Conservation (phyloP, 352 stramenopile species). For the Globisporangium emineosum region DNA sequence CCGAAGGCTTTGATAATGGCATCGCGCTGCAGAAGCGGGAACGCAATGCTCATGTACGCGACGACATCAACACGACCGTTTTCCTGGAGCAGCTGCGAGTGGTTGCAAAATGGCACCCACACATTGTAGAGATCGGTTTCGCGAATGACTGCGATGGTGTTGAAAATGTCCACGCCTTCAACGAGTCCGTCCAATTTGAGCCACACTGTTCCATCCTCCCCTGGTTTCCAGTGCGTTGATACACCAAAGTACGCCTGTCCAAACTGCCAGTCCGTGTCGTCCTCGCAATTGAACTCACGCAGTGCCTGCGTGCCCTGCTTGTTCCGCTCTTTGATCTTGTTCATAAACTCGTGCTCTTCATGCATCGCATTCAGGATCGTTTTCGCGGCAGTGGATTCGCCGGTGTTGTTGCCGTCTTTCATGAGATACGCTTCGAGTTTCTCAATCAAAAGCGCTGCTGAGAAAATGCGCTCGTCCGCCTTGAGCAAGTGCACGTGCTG, state of each 20-base stretch:
- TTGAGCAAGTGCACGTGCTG: conserved; percentile 68
- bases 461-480: conserved; percentile 70
- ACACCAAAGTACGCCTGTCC: conserved; percentile 74
- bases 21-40: conserved; percentile 74
- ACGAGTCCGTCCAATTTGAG: conserved; percentile 77
- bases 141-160: conserved; percentile 76
- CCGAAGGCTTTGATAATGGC: conserved; percentile 64
- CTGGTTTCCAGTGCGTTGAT: conserved; percentile 78
- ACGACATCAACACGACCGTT: conserved; percentile 53
- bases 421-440: conserved; percentile 62
- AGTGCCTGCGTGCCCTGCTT: conserved; percentile 45
- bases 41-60: conserved; percentile 64
- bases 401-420: conserved; percentile 16
- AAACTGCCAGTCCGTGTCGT: conserved; percentile 71
- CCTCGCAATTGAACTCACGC: conserved; percentile 67
- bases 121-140: conserved; percentile 75
- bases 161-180: conserved; percentile 81
- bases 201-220: conserved; percentile 69
- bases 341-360: conserved; percentile 43
- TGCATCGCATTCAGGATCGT: conserved; percentile 44
- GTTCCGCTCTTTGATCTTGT: conserved; percentile 52
- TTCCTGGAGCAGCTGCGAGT: conserved; percentile 56
- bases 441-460: conserved; percentile 56
- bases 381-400: conserved; percentile 16
- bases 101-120: conserved; percentile 76